Conservation (phyloP, 176 grass and related monocot genomes). For the Triticum timopheevii region DNA sequence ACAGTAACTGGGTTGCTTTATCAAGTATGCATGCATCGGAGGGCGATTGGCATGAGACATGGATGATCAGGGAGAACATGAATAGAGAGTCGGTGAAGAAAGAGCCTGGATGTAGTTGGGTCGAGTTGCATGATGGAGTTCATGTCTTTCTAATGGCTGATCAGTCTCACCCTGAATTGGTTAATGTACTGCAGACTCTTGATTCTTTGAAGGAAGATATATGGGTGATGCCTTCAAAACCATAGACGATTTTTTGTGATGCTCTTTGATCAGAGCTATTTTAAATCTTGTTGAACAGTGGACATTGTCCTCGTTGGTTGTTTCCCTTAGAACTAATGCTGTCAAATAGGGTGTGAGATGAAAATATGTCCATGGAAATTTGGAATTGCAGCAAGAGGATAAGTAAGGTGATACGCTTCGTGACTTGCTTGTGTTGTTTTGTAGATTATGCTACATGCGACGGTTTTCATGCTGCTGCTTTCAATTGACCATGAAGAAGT, state of each 20-base stretch:
- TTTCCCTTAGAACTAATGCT: neutral
- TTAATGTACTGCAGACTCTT: conserved; percentile 37
- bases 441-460: neutral
- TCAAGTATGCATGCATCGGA: conserved; percentile 52
- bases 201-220: conserved; percentile 43
- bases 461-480: neutral
- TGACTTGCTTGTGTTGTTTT: neutral
- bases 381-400: neutral
- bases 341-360: neutral
- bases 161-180: conserved; percentile 42
- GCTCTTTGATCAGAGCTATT: neutral
- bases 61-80: conserved; percentile 55
- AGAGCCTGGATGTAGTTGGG: conserved; percentile 70
- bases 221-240: neutral
- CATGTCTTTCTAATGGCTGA: conserved; percentile 56
- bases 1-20: conserved; percentile 63
- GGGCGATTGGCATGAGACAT: conserved; percentile 43
- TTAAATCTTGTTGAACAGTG: neutral
- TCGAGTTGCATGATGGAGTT: conserved; percentile 54
- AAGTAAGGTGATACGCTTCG: neutral
- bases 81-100: conserved; percentile 48
- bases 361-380: neutral
- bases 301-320: neutral
- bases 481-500: neutral
- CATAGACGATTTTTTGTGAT: neutral